phyloP scores from a whole-genome alignment of 192 early-diverging fungal genomes.

The Podila verticillata region DNA sequence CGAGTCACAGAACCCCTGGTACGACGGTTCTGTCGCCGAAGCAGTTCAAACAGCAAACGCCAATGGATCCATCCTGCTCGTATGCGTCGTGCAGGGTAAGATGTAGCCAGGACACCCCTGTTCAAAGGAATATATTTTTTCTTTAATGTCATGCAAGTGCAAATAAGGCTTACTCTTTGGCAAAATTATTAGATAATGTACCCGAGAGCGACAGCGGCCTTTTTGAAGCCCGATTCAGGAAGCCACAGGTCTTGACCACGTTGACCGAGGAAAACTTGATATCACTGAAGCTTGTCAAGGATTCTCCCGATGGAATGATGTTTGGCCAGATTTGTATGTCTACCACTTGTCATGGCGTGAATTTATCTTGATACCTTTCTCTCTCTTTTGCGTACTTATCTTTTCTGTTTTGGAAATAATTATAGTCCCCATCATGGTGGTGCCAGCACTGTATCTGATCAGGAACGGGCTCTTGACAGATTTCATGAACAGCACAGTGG shows the following conservation, averaged over 20 bases:
- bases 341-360: no score
- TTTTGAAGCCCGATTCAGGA: slow-evolving; percentile 35
- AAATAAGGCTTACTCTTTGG: not conserved
- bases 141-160: not conserved
- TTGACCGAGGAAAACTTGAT: slow-evolving; percentile 18
- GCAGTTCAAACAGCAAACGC: slow-evolving; percentile 31
- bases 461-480: slow-evolving; percentile 40
- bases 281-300: slow-evolving; percentile 20
- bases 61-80: slow-evolving; percentile 21
- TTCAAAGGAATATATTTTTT: not conserved
- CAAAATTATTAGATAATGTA: slow-evolving; percentile 5
- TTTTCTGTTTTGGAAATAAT: not conserved
- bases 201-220: slow-evolving; percentile 18
- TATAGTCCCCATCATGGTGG: slow-evolving; percentile 35
- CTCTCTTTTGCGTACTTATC: not conserved
- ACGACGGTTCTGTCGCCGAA: slow-evolving; percentile 27
- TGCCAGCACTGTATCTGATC: slow-evolving; percentile 40
- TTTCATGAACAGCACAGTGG: slow-evolving; percentile 43
- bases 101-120: no score
- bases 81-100: slow-evolving; percentile 42
- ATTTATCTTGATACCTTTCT: not conserved
- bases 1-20: slow-evolving; percentile 15
- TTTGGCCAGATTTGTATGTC: slow-evolving; percentile 48
- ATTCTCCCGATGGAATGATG: slow-evolving; percentile 41
- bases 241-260: not conserved